Evolutionary conservation across 345 rosid genomes (phyloP).

Genomic region (Turritis glabra): DNA sequence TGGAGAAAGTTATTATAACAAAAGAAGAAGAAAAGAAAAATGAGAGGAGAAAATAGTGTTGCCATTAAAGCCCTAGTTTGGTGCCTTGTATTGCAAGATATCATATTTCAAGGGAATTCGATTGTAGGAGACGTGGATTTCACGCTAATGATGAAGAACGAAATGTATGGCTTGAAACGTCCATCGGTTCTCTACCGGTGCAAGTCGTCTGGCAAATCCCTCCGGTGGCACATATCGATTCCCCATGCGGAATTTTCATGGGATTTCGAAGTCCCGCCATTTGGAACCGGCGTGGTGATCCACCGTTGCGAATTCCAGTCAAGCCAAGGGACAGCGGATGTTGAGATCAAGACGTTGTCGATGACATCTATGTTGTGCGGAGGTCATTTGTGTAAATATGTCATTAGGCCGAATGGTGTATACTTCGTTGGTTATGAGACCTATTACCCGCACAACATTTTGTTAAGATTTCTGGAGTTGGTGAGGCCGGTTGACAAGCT

Average conservation of each 20-base stretch:
- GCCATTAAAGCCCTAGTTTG: slow-evolving; percentile 23
- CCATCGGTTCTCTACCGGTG: slow-evolving; percentile 37
- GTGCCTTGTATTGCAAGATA: slow-evolving; percentile 25
- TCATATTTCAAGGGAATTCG: slow-evolving; percentile 9
- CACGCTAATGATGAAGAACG: slow-evolving; percentile 27
- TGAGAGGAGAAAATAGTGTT: slow-evolving; percentile 17
- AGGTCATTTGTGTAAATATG: slow-evolving; percentile 35
- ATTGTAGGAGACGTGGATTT: slow-evolving; percentile 25
- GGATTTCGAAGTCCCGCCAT: slow-evolving; percentile 37
- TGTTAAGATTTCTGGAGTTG: slow-evolving; percentile 32
- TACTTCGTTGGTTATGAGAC: slow-evolving; percentile 37
- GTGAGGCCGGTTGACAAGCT: slow-evolving; percentile 38
- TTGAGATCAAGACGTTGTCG: slow-evolving; percentile 35
- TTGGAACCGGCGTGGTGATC: slow-evolving; percentile 34
- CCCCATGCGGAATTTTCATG: slow-evolving; percentile 22
- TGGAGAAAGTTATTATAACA: background rate
- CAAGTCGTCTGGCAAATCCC: slow-evolving; percentile 20
- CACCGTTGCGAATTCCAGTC: slow-evolving; percentile 35
- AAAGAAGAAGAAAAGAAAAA: slow-evolving; percentile 3
- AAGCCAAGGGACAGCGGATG: slow-evolving; percentile 38
- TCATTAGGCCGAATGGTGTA: slow-evolving; percentile 34
- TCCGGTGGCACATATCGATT: slow-evolving; percentile 31
- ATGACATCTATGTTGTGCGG: slow-evolving; percentile 38
- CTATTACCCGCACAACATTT: slow-evolving; percentile 30
- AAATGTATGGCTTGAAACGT: slow-evolving; percentile 37